Conservation (phyloP, 2,329 filamentous ascomycete genomes). For the Paraconiothyrium brasiliense region DNA sequence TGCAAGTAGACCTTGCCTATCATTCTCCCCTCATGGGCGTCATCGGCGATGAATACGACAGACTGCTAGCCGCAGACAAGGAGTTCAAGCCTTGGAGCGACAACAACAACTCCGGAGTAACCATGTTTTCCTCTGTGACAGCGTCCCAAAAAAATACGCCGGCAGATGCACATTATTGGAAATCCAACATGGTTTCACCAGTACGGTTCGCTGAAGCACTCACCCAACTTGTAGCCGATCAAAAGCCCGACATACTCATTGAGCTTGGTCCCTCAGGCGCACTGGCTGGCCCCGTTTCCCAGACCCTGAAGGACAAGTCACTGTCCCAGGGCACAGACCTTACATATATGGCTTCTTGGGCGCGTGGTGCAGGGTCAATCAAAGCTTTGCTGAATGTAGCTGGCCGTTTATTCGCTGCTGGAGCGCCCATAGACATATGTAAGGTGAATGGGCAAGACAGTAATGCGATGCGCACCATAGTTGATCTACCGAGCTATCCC, state of each 20-base stretch:
- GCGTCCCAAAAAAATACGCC: background rate
- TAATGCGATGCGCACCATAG: no score
- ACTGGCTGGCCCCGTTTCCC: slow-evolving; percentile 19
- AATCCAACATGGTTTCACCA: slow-evolving; percentile 12
- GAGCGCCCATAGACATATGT: no score
- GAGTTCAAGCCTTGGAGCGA: no score
- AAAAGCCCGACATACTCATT: slow-evolving; percentile 22
- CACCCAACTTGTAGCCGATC: slow-evolving; percentile 11
- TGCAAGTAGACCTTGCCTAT: slow-evolving; percentile 28
- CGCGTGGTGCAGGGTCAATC: no score
- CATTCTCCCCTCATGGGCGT: slow-evolving; percentile 19
- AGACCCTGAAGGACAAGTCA: background rate
- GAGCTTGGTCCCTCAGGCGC: slow-evolving; percentile 31
- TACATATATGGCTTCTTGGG: no score
- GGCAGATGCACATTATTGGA: slow-evolving; percentile 18
- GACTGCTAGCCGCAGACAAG: no score
- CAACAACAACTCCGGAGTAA: no score
- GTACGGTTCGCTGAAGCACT: slow-evolving; percentile 22
- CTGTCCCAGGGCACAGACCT: no score
- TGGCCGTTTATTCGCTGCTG: no score
- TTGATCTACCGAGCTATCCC: slow-evolving; percentile 39
- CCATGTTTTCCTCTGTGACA: background rate
- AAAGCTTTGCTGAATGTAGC: no score
- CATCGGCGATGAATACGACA: no score
- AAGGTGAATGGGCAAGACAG: no score